These are phyloP conservation scores for Tetraselmis chui DNA, from an alignment of 139 green algal species.

Conservation along the genomic window DNA sequence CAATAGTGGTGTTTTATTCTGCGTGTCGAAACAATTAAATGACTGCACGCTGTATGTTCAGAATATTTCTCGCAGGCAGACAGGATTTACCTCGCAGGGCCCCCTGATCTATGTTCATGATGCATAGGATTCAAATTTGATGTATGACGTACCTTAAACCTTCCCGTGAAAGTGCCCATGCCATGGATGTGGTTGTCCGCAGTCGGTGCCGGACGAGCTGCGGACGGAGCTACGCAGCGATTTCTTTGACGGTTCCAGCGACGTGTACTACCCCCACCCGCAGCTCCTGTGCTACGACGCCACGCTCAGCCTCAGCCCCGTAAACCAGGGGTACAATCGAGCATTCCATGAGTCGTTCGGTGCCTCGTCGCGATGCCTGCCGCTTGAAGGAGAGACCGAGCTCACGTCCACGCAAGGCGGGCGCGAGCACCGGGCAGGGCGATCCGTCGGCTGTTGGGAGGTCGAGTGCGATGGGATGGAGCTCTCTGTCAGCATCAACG, in stretches of 20 bases:
- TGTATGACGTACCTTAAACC: too few species aligned
- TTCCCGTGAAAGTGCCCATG: too few species aligned
- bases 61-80: too few species aligned
- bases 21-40: too few species aligned
- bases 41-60: too few species aligned
- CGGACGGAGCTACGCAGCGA: not conserved
- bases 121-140: too few species aligned
- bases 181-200: too few species aligned
- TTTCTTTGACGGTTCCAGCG: not conserved
- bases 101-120: too few species aligned
- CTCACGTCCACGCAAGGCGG: not conserved
- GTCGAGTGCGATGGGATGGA: not conserved
- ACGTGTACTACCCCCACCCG: not conserved
- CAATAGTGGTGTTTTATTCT: too few species aligned
- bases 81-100: too few species aligned
- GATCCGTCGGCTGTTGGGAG: not conserved
- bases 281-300: not conserved
- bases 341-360: not conserved
- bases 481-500: not conserved
- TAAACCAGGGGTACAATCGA: not conserved
- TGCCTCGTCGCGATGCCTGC: not conserved
- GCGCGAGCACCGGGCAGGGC: not conserved
- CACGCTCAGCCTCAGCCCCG: not conserved
- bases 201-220: not conserved
- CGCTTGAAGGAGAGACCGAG: not conserved